phyloP scores from a whole-genome alignment of 257 asterid species.

The Solanum clarkiae region DNA sequence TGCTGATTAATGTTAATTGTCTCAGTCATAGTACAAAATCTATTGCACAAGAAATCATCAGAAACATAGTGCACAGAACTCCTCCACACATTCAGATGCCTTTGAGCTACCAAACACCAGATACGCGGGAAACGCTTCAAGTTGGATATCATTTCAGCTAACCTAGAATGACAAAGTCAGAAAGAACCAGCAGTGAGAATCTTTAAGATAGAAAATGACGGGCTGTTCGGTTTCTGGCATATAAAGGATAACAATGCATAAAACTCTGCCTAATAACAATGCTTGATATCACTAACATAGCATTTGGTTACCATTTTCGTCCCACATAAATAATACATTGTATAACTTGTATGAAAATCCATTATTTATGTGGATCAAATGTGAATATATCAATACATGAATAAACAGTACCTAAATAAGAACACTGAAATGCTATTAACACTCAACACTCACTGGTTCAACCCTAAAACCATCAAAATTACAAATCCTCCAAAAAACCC shows the following conservation, averaged over 20 bases:
- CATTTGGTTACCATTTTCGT: neutral
- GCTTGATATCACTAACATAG: neutral
- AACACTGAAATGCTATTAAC: neutral
- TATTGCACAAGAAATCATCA: slow-evolving; percentile 11
- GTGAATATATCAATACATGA: neutral
- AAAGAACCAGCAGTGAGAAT: neutral
- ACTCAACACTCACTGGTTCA: neutral
- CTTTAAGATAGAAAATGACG: neutral
- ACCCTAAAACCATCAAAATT: neutral
- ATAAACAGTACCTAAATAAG: neutral
- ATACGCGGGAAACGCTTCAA: slow-evolving; percentile 15
- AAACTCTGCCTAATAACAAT: neutral
- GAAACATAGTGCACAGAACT: slow-evolving; percentile 3
- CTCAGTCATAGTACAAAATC: slow-evolving; percentile 30
- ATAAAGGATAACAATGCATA: neutral
- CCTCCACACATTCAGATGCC: slow-evolving; percentile 1
- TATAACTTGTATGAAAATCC: neutral
- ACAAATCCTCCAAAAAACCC: no score
- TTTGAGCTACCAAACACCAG: slow-evolving; percentile 13
- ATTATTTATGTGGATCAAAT: neutral
- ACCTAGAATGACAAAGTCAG: neutral
- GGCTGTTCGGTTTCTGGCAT: neutral
- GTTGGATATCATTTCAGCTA: slow-evolving; percentile 27
- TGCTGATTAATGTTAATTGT: slow-evolving; percentile 13
- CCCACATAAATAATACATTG: neutral